Conservation (phyloP, 2,329 filamentous ascomycete species). For the Aureobasidium sp. region DNA sequence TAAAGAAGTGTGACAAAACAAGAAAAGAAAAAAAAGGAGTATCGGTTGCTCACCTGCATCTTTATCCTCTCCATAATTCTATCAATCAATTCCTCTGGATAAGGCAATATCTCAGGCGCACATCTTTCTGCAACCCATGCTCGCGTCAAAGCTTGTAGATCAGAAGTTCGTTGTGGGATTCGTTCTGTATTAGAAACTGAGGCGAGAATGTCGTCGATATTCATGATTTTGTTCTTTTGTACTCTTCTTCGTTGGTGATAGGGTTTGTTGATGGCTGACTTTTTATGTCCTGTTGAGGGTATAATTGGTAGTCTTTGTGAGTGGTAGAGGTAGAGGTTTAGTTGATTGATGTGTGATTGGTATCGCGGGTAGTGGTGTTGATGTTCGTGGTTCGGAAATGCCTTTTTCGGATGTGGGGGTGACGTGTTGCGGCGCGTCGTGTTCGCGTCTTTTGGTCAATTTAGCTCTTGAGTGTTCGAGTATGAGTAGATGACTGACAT, state of each 20-base stretch:
- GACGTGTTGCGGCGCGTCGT: slow-evolving; percentile 13
- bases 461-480: too few species aligned
- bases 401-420: neutral
- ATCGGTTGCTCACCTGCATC: slow-evolving; percentile 28
- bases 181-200: slow-evolving; percentile 46
- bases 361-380: neutral
- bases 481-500: too few species aligned
- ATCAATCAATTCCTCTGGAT: slow-evolving; percentile 79
- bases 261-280: too few species aligned
- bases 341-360: neutral
- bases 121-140: slow-evolving; percentile 95
- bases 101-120: slow-evolving; percentile 89
- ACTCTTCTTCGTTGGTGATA: too few species aligned
- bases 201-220: slow-evolving; percentile 60
- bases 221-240: too few species aligned
- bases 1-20: too few species aligned
- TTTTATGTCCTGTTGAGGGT: too few species aligned
- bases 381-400: neutral
- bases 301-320: too few species aligned
- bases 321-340: too few species aligned
- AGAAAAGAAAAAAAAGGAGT: neutral
- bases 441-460: slow-evolving; percentile 1
- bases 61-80: slow-evolving; percentile 67
- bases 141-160: slow-evolving; percentile 90
- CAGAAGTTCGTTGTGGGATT: slow-evolving; percentile 68